Evolutionary conservation across 163 green algal species (phyloP), one percentile per base, ranked within the genome.

Genomic region (Trebouxiophyceae sp.): DNA sequence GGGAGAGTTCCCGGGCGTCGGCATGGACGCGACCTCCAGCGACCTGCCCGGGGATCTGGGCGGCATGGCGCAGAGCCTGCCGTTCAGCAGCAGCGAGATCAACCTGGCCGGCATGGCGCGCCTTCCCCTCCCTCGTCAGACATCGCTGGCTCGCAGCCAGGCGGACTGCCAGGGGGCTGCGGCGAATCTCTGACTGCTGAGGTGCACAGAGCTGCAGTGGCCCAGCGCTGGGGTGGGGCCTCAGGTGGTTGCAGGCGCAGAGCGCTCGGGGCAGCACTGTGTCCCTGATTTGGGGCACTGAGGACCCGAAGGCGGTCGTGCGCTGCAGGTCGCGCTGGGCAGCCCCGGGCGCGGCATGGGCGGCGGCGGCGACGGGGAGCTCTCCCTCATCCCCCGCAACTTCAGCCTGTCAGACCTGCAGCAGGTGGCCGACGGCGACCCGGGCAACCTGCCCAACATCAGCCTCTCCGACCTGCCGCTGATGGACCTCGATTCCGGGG

Each of bases 401-500:
- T 83, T 85, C 64, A 72, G 56, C 44, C 60, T 85, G 29, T 79
- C 71, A 7, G 78, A 82, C 29, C 66, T 84, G 28, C 33, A 54
- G n/a, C 27, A 32, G 47, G 33, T 67, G 23, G 60, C 57, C 28
- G 63, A 68, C 31, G 22, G 7, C 6, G 30, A 60, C 54, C 31
- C 27, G 28, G 19, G 19, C 30, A 63, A 50, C 30, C 57, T 19
- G 16, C 29, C 4, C 30, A 31, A 30, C 57, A 63, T 28, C 57
- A 45, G 57, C 19, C 3, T 24, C 50, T 58, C 39, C 39, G 39
- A 50, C 39, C 19, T 50, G 12, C 39, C 39, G 19, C 19, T 16
- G 12, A 12, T 50, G 39, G 39, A 50, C 19, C 39, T 50, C 12
- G 39, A 50, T 50, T 16, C 39, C 12, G 39, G 39, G 39, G 39